A percentile compares a stretch with the other conserved stretches of the same genome.
These are phyloP conservation scores for Cryphonectria nitschkei DNA, from an alignment of 2,329 filamentous ascomycete genomes.

Conservation along the genomic window DNA sequence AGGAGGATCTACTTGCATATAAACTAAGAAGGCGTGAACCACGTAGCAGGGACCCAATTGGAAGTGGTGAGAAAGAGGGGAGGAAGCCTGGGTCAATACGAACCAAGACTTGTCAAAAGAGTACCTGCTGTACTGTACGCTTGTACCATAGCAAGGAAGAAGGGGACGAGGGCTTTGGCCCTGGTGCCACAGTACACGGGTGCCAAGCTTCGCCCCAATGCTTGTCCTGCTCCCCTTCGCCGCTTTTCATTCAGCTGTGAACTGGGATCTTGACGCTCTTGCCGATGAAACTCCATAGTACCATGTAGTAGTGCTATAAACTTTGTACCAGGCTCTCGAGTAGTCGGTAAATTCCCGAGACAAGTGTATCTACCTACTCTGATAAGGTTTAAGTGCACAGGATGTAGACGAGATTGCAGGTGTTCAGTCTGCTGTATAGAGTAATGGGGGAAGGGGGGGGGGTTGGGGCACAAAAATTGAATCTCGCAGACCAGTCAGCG, in stretches of 20 bases:
- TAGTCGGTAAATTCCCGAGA: background rate
- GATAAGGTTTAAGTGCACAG: background rate
- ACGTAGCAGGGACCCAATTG: background rate
- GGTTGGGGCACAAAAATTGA: background rate
- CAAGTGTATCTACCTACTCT: background rate
- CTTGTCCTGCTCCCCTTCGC: background rate
- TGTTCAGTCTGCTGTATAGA: background rate
- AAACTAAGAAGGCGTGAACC: background rate
- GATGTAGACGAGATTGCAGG: background rate
- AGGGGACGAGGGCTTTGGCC: background rate
- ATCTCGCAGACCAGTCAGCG: background rate
- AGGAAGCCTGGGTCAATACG: background rate
- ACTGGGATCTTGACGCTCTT: background rate
- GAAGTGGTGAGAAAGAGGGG: background rate
- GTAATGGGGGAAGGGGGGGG: background rate
- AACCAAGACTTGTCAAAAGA: background rate
- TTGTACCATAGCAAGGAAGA: background rate
- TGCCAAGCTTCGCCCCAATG: constrained; percentile 3
- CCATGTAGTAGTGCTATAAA: background rate
- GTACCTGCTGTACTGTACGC: background rate
- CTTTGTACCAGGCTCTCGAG: background rate
- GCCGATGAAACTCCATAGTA: background rate
- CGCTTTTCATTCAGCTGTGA: constrained; percentile 2
- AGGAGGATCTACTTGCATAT: background rate
- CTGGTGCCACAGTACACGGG: background rate